phyloP scores from a whole-genome alignment of 2,329 filamentous ascomycete species.

The Trichophyton schoenleinii region DNA sequence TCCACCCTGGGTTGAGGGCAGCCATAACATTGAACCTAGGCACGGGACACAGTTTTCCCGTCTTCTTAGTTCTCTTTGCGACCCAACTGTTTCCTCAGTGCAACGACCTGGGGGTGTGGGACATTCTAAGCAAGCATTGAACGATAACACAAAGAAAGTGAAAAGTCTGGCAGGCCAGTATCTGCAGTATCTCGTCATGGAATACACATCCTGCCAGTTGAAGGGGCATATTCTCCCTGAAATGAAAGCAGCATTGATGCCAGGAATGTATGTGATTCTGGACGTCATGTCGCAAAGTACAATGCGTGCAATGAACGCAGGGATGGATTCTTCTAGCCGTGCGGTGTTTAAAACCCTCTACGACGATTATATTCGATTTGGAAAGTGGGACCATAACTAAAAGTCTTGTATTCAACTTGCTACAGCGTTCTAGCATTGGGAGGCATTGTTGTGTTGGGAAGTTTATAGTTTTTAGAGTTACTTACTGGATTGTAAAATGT shows the following conservation, averaged over 20 bases:
- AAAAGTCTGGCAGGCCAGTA: constrained; percentile 46
- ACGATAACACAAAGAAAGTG: constrained; percentile 48
- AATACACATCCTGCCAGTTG: constrained; percentile 44
- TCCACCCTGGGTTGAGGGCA: constrained; percentile 15
- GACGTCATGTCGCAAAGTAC: constrained; percentile 41
- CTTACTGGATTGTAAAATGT: neutral
- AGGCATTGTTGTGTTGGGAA: neutral
- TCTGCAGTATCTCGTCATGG: constrained; percentile 44
- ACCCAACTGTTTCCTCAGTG: constrained; percentile 47
- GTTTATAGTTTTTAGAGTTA: neutral
- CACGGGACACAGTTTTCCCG: constrained; percentile 42
- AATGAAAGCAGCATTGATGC: constrained; percentile 41
- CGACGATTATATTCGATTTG: constrained; percentile 39
- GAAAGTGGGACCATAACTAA: constrained; percentile 36
- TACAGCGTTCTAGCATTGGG: neutral
- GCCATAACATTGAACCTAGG: constrained; percentile 23
- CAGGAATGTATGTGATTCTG: constrained; percentile 41
- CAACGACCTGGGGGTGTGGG: constrained; percentile 24
- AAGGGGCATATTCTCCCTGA: constrained; percentile 37
- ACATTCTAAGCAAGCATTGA: constrained; percentile 36
- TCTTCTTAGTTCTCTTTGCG: constrained; percentile 48
- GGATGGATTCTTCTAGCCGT: constrained; percentile 39
- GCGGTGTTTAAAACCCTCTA: constrained; percentile 43
- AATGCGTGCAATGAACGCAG: constrained; percentile 40
- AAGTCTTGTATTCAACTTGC: neutral